These are phyloP conservation scores for Calophaca sinica DNA, from an alignment of 306 rosid genomes.

Conservation along the genomic window DNA sequence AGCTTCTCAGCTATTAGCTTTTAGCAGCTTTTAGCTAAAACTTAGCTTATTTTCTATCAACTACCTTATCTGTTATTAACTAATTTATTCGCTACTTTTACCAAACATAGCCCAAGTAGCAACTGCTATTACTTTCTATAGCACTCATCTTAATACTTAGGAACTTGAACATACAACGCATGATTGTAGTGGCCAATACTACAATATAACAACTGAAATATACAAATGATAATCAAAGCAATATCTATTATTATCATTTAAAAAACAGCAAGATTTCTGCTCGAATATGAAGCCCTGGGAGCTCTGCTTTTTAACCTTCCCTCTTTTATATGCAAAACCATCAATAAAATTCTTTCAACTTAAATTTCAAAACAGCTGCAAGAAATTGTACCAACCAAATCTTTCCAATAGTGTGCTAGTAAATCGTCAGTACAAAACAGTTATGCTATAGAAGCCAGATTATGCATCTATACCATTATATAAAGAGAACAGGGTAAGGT, in stretches of 20 bases:
- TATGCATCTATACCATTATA: too few species aligned
- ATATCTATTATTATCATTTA: not conserved
- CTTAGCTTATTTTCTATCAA: not conserved
- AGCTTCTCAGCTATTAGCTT: not conserved
- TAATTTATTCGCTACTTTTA: not conserved
- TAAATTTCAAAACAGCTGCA: slow-evolving; percentile 1
- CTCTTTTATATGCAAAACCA: not conserved
- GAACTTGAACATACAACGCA: too few species aligned
- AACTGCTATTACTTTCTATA: slow-evolving; percentile 1
- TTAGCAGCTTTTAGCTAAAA: not conserved
- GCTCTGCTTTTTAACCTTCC: slow-evolving; percentile 11
- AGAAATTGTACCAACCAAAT: slow-evolving; percentile 10
- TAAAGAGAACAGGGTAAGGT: too few species aligned
- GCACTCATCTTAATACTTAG: too few species aligned
- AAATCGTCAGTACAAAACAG: slow-evolving; percentile 26
- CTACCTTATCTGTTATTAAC: not conserved
- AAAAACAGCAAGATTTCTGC: not conserved
- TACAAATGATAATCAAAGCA: slow-evolving; percentile 18
- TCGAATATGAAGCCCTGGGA: slow-evolving; percentile 27
- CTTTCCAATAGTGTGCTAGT: slow-evolving; percentile 9
- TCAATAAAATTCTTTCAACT: not conserved
- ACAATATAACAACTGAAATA: not conserved
- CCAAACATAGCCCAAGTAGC: not conserved
- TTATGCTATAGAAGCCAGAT: slow-evolving; percentile 30
- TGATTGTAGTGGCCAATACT: too few species aligned